Conservation (phyloP, 129 eudicot genomes). For the Silybum marianum region DNA sequence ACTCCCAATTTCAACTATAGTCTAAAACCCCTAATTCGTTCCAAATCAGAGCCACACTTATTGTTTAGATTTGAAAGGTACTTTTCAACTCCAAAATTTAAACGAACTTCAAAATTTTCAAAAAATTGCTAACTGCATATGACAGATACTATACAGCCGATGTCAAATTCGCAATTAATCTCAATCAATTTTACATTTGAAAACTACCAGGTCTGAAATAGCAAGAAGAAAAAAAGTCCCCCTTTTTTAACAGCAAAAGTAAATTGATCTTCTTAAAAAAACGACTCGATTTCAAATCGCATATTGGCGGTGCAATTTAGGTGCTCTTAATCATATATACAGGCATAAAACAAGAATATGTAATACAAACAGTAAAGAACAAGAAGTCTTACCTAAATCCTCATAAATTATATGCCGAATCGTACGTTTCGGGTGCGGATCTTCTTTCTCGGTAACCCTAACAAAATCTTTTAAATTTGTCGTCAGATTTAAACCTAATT, state of each 20-base stretch:
- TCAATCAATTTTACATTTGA: constrained; percentile 3
- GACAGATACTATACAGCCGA: constrained; percentile 4
- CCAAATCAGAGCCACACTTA: not conserved
- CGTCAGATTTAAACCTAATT: constrained; percentile 18
- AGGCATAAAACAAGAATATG: constrained; percentile 10
- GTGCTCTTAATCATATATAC: not conserved
- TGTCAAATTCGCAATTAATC: constrained; percentile 12
- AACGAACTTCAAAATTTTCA: not conserved
- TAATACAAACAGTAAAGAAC: constrained; percentile 14
- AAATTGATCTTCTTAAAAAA: constrained; percentile 1
- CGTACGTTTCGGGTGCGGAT: constrained; percentile 34
- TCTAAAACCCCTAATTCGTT: not conserved
- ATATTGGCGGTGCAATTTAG: constrained; percentile 17
- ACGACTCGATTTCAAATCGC: not conserved
- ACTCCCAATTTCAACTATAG: constrained; percentile 16
- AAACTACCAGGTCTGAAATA: not conserved
- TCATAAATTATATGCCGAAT: constrained; percentile 28
- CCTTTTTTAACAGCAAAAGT: not conserved
- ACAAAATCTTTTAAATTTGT: not conserved
- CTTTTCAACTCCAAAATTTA: not conserved
- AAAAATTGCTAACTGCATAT: not conserved
- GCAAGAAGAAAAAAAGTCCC: not conserved
- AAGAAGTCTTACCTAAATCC: constrained; percentile 35
- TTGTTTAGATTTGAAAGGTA: not conserved
- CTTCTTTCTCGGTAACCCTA: constrained; percentile 33